These are phyloP conservation scores for Catharanthus roseus DNA, from an alignment of 257 asterid genomes.

Conservation along the genomic window DNA sequence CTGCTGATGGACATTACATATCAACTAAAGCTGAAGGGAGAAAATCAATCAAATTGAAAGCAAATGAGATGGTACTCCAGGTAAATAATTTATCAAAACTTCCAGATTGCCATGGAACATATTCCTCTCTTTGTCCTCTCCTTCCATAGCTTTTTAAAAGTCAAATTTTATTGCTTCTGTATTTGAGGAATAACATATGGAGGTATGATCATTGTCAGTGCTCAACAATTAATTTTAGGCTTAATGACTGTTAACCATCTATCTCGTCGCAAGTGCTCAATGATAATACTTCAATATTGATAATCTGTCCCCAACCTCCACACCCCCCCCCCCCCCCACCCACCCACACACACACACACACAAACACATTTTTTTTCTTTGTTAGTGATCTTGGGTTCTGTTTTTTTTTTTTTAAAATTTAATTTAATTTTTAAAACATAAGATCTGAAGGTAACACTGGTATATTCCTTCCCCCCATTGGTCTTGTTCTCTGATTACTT, in stretches of 20 bases:
- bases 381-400: neutral
- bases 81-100: conserved; percentile 29
- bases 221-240: neutral
- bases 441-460: neutral
- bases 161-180: neutral
- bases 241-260: neutral
- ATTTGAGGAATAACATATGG: neutral
- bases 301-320: neutral
- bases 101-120: too few relatives aligned
- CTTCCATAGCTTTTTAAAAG: neutral
- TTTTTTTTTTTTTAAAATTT: too few relatives aligned
- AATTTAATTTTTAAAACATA: too few relatives aligned
- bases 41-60: conserved; percentile 79
- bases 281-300: neutral
- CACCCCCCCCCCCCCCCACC: neutral
- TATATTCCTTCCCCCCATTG: neutral
- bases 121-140: neutral
- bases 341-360: too few relatives aligned
- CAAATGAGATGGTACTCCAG: conserved; percentile 89
- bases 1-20: conserved; percentile 81
- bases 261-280: neutral
- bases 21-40: conserved; percentile 92
- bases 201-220: neutral
- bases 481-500: neutral
- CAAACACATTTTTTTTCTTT: too few relatives aligned